Base-by-base conservation (phyloP, 805 yeast species). In the Metschnikowia cubensis region DNA sequence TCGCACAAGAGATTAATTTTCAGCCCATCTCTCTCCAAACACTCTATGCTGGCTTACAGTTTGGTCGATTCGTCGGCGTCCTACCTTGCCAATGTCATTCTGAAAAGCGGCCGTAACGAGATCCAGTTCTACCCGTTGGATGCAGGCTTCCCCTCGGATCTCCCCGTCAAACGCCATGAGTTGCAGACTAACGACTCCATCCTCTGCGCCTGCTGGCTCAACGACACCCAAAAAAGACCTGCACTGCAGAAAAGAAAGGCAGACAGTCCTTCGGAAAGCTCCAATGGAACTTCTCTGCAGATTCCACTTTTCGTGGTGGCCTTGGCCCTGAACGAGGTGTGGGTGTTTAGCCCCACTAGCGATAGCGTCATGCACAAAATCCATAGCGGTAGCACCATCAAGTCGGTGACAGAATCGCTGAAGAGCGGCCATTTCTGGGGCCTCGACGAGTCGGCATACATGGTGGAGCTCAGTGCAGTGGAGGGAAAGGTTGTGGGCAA, bases 61-160 rank as follows among this genome's bases (percentile, higher is more conserved):
- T 42, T 41, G 44, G 64, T 71, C 37, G 74, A 71, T 49, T 50
- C 60, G 33, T 52, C 64, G 8, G 67, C 69, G 21, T 43, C 60
- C 6, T 69, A 60, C 50, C 64, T 64, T 48, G 77, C 80, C 42
- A 68, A 69, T 44, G 58, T 71, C 15, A 65, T 73, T 4, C 67
- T 76, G 31, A 75, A 76, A 43, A 68, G 68, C 15, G 78, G 79
- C 35, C 64, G 76, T 49, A 74, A 69, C 46, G 81, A 79, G 61
- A 68, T 79, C 17, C 77, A 70, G 56, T 67, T 79, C 49, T 73
- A 55, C 57, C 73, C 58, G 10, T 46, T 55, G 22, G 8, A 33
- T 15, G 35, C 49, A 36, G 35, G 37, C 15, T 51, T 52, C 4
- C 57, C 59, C n/a, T 29, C 52, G 35, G 50, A 53, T 29, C 50